A percentile compares a stretch with the other conserved stretches of the same genome.
Evolutionary conservation across 371 early-diverging fungal species (phyloP).

Genomic region (Mortierella sp.): DNA sequence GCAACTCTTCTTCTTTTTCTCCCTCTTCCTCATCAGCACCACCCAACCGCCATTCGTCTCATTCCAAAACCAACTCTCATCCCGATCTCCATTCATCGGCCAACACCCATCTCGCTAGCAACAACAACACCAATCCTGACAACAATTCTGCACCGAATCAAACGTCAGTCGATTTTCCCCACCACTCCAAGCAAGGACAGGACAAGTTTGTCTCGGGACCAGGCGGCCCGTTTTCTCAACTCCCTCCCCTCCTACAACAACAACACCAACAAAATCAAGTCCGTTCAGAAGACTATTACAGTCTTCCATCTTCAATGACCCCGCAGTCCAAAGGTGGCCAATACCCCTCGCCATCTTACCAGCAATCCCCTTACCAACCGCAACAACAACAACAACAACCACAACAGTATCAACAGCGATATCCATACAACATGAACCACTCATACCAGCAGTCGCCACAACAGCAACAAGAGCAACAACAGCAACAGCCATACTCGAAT

Average conservation of each 20-base stretch:
- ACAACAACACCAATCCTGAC: neutral
- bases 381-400: neutral
- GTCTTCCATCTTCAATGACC: neutral
- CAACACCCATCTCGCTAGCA: neutral
- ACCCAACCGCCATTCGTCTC: constrained; percentile 6
- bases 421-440: neutral
- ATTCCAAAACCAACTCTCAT: neutral
- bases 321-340: neutral
- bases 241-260: neutral
- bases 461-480: neutral
- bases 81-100: neutral
- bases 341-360: neutral
- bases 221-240: neutral
- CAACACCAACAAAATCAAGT: neutral
- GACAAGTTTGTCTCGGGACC: neutral
- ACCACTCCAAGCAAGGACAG: neutral
- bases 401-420: neutral
- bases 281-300: neutral
- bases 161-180: neutral
- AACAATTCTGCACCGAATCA: neutral
- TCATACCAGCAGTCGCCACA: neutral
- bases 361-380: neutral
- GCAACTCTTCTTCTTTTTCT: neutral
- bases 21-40: neutral
- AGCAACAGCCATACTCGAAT: neutral